Base-by-base conservation (phyloP, 2,329 filamentous ascomycete species). In the Thielaviopsis euricoi region DNA sequence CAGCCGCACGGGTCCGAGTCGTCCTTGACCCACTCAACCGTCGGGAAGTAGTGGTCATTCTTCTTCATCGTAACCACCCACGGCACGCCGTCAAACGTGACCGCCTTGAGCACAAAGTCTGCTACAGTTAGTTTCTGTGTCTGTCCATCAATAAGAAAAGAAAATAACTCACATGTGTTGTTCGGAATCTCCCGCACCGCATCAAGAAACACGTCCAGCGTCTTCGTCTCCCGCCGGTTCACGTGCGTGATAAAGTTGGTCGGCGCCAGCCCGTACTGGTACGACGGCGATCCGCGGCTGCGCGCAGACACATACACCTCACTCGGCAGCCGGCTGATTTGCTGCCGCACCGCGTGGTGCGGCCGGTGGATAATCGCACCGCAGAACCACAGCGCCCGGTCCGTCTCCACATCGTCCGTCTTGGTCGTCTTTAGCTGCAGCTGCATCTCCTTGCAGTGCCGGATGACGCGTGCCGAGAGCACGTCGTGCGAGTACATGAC, bases 31-130 rank as follows among this genome's bases (percentile, higher is more conserved):
- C 81, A 84, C 65, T 86, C 83, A 69, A 81, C 79, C 0, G 81
- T 85, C 0, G 83, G 82, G 70, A 86, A 86, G 69, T 98, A 98
- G 71, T 98, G 93, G 68, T 98, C 91, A 65, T 96, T 96, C 80
- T 97, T 97, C 82, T 98, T 98, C 87, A 98, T 95, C 9, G 93
- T 98, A 46, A 94, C 88, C n/a, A 98, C 89, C 89, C 93, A 98
- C 3, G 91, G 91, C 10, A 98, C 89, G 66, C 94, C 95, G 70
- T 98, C 93, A 67, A 98, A 98, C 0, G 93, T 97, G 69, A 97
- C 89, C n/a, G 93, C 89, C 69, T 91, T 90, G 56, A 98, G 77
- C 19, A 93, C 84, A 82, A 98, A 98, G 72, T 98, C 82, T 85
- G 59, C 29, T 1, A 43, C 19, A 49, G 26, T 53, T 29, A 26